Evolutionary conservation across 2,329 filamentous ascomycete genomes (phyloP).

Genomic region (Penicillium nordicum): DNA sequence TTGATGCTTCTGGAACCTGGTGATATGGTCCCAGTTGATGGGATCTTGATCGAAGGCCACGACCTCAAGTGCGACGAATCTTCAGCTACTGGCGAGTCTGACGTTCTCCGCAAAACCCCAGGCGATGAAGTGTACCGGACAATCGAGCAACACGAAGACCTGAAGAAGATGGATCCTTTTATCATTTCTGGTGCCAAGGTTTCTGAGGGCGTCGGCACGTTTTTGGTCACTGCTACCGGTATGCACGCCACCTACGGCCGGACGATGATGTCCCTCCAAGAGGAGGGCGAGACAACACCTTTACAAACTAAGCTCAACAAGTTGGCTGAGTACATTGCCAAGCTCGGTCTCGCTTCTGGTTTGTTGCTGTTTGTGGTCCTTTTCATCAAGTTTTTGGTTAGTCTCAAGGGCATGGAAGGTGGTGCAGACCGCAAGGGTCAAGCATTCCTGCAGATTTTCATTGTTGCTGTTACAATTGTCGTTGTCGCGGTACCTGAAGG

Average conservation of each 20-base stretch:
- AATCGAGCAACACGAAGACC: constrained; percentile 58
- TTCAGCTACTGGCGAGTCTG: constrained; percentile 72
- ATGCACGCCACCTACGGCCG: constrained; percentile 72
- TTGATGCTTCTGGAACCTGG: constrained; percentile 70
- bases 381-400: constrained; percentile 71
- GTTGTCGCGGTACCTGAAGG: constrained; percentile 61
- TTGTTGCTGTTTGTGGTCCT: constrained; percentile 73
- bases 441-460: constrained; percentile 57
- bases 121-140: constrained; percentile 63
- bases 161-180: constrained; percentile 71
- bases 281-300: constrained; percentile 73
- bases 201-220: constrained; percentile 70
- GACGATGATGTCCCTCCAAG: constrained; percentile 72
- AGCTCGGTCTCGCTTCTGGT: constrained; percentile 67
- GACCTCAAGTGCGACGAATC: constrained; percentile 70
- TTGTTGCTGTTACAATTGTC: constrained; percentile 57
- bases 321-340: constrained; percentile 76
- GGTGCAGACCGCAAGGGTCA: constrained; percentile 53
- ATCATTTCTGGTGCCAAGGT: constrained; percentile 78
- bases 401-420: constrained; percentile 51
- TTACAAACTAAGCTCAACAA: constrained; percentile 74
- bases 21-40: constrained; percentile 68
- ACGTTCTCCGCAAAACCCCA: constrained; percentile 64
- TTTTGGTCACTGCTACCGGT: constrained; percentile 71
- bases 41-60: constrained; percentile 65